phyloP scores from a whole-genome alignment of 2,329 filamentous ascomycete genomes.

The Herpomyces periplanetae region DNA sequence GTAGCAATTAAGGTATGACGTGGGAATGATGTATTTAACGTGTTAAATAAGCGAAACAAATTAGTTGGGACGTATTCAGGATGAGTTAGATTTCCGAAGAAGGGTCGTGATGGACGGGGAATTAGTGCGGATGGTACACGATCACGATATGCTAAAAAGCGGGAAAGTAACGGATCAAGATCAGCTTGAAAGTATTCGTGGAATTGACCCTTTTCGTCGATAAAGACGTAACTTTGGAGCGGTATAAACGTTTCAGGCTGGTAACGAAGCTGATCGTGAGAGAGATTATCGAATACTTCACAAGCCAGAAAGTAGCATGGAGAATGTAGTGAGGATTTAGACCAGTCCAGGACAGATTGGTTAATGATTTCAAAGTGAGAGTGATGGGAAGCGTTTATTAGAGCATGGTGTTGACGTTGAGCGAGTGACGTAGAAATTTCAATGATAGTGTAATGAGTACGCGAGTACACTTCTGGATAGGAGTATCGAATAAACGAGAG shows the following conservation, averaged over 20 bases:
- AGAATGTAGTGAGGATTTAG: conserved; percentile 38
- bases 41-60: conserved; percentile 84
- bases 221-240: conserved; percentile 52
- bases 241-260: conserved; percentile 39
- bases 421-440: conserved; percentile 65
- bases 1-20: conserved; percentile 53
- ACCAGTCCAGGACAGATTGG: conserved; percentile 80
- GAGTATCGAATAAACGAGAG: conserved; percentile 71
- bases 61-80: conserved; percentile 83
- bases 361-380: conserved; percentile 82
- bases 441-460: conserved; percentile 76
- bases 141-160: conserved; percentile 50
- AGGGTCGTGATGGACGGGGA: conserved; percentile 18
- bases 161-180: conserved; percentile 40
- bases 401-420: conserved; percentile 27
- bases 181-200: conserved; percentile 59
- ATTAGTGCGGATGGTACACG: conserved; percentile 17
- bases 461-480: conserved; percentile 64
- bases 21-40: conserved; percentile 55
- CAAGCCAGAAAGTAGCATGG: conserved; percentile 93
- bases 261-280: conserved; percentile 75
- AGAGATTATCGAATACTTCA: conserved; percentile 95
- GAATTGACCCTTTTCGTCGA: conserved; percentile 53
- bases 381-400: conserved; percentile 26
- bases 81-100: conserved; percentile 30